phyloP scores from a whole-genome alignment of 306 rosid species.

The Medicago lupulina region DNA sequence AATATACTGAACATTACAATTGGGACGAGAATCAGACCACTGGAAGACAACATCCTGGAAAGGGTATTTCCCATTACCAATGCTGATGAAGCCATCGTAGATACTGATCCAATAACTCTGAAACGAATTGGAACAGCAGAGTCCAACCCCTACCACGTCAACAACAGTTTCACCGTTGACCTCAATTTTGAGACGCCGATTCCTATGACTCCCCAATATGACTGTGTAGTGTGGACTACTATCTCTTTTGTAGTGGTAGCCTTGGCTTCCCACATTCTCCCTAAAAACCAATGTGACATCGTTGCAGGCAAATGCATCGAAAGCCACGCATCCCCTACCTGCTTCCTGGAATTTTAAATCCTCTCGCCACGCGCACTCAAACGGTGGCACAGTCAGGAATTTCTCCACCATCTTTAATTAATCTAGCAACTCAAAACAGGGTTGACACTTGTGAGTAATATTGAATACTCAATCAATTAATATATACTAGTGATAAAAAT shows the following conservation, averaged over 20 bases:
- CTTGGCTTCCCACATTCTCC: constrained; percentile 90
- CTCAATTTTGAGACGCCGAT: constrained; percentile 75
- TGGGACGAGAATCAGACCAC: constrained; percentile 86
- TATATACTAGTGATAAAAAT: background rate
- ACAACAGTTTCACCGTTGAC: constrained; percentile 85
- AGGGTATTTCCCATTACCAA: constrained; percentile 90
- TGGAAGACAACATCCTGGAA: constrained; percentile 86
- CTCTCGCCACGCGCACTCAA: constrained; percentile 90
- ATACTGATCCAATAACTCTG: constrained; percentile 94
- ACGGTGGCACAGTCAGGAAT: constrained; percentile 83
- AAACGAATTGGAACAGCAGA: constrained; percentile 80
- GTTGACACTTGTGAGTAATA: background rate
- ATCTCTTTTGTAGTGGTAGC: constrained; percentile 92
- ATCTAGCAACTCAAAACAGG: background rate
- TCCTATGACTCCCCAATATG: constrained; percentile 93
- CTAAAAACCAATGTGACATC: constrained; percentile 88
- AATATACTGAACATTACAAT: constrained; percentile 74
- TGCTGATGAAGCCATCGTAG: constrained; percentile 84
- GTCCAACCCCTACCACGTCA: constrained; percentile 78
- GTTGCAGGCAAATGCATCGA: constrained; percentile 92
- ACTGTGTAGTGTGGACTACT: constrained; percentile 87
- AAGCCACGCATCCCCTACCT: constrained; percentile 90
- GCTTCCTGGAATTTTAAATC: constrained; percentile 88
- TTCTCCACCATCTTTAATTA: constrained; percentile 54
- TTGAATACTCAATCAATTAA: background rate